Base-by-base conservation (phyloP, 139 green algal species). In the Tetradesmus obliquus region DNA sequence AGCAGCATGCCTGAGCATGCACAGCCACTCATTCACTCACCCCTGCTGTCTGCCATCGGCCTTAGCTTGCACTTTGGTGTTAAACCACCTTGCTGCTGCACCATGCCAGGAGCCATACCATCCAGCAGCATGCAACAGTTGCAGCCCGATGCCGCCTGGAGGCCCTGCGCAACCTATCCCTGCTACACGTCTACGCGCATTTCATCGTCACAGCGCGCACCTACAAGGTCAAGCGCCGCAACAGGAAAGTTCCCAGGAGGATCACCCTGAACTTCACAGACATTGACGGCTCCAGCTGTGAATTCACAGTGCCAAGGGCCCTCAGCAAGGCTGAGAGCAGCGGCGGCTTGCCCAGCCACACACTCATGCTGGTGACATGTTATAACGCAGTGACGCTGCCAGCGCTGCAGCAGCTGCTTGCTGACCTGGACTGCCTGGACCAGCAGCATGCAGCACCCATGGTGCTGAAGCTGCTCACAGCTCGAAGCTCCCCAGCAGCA, bases 371-470 rank as follows among this genome's bases (percentile, higher is more conserved):
- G 53, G 71, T 72, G n/a, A n/a, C 20, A 6, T 9, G 6, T 9
- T 71, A 22, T 12, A n/a, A 55, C 13, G 53, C 72, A 7, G 8
- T 90, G 1, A 71, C 86, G 10, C 7, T 71, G 10, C 3, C 19
- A 13, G 71, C 86, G 20, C 45, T 90, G 4, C 15, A 32, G 71
- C 71, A 84, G 86, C 53, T 90, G 69, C 53, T 90, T n/a, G 71
- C 53, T n/a, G 86, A 90, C 9, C 12, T 90, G 10, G 71, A 90
- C 71, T 74, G 71, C 53, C 15, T 90, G 53, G 86, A 90, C 19
- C 60, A 60, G 86, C 86, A 72, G 10, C 86, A 90, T 13, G 74
- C 71, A 55, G 86, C 86, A 3, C 71, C 86, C 5, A 90, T 90
- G 86, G 71, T 90, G 20, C 71, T 90, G 0, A 83, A 83, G 6